Evolutionary conservation across 2,329 filamentous ascomycete genomes (phyloP).

Genomic region (Didymella lethalis): DNA sequence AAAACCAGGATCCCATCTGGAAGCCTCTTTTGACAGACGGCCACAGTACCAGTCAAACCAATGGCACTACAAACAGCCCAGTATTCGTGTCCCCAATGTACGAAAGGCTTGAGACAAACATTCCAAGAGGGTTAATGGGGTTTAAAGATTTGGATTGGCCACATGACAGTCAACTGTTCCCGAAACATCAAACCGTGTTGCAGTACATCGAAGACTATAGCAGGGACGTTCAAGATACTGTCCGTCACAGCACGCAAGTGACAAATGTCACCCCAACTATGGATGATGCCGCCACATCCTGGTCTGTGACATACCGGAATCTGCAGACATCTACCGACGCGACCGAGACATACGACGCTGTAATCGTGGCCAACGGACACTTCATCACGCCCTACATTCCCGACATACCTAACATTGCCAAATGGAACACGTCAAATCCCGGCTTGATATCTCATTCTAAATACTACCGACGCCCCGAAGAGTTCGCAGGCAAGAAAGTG

Average conservation of each 20-base stretch:
- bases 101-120: slow-evolving; percentile 83
- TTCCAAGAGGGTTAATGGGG: slow-evolving; percentile 80
- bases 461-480: slow-evolving; percentile 72
- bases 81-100: slow-evolving; percentile 86
- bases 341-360: slow-evolving; percentile 62
- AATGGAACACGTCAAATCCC: slow-evolving; percentile 53
- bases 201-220: slow-evolving; percentile 78
- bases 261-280: slow-evolving; percentile 60
- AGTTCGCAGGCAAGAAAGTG: slow-evolving; percentile 73
- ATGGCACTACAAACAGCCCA: slow-evolving; percentile 51
- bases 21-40: slow-evolving; percentile 9
- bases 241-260: slow-evolving; percentile 76
- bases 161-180: slow-evolving; percentile 73
- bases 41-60: not conserved
- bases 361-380: slow-evolving; percentile 59
- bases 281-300: slow-evolving; percentile 49
- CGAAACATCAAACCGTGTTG: slow-evolving; percentile 73
- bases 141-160: slow-evolving; percentile 76
- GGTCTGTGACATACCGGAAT: slow-evolving; percentile 67
- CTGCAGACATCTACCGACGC: slow-evolving; percentile 55
- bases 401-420: slow-evolving; percentile 50
- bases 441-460: slow-evolving; percentile 67
- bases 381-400: slow-evolving; percentile 58
- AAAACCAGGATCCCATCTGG: slow-evolving; percentile 70
- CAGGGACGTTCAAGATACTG: slow-evolving; percentile 69